Evolutionary conservation across 1,284 basidiomycete species (phyloP), one percentile per base, ranked within the genome.

Genomic region (Melampsora americana): DNA sequence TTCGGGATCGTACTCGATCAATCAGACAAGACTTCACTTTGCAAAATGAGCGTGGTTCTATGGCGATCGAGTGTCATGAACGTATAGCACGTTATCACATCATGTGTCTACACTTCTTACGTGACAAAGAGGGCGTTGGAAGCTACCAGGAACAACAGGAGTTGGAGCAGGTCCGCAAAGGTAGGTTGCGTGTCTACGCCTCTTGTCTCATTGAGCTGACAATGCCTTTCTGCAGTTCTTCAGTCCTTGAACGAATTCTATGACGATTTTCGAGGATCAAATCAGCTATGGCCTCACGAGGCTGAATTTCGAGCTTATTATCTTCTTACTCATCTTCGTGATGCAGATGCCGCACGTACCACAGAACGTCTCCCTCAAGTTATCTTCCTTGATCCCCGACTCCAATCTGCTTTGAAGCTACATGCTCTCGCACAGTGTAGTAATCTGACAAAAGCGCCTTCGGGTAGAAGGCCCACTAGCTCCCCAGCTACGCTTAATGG

Each of bases 301-400:
- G 88, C 96, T 65, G 95, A 99, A 83, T 96, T 99, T 88, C 89
- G 93, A 26, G 90, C 96, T 0, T 98, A 98, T 84, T 92, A 95
- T 82, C 88, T 95, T 48, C 87, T 98, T 48, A 90, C 92, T 53
- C 93, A 96, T 81, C 90, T 96, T 56, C 89, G 92, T 50, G 91
- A 95, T 88, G 84, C 89, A 81, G 84, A 93, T 88, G 84, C 91
- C 86, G 72, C 90, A 85, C 84, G 93, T 66, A 84, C 85, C 59
- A 85, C 84, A 6, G 85, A 95, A 78, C 87, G 90, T 70, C 88
- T 96, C n/a, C 92, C 94, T 0, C 83, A 85, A 0, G 82, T 86
- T 59, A 89, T 98, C 79, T 87, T 89, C 71, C 84, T 85, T 16
- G 87, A 93, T 79, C 89, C 91, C 0, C 87, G 91, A 20, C 90